Conservation (phyloP, 495 filamentous ascomycete species). For the Penicillium turbatum region DNA sequence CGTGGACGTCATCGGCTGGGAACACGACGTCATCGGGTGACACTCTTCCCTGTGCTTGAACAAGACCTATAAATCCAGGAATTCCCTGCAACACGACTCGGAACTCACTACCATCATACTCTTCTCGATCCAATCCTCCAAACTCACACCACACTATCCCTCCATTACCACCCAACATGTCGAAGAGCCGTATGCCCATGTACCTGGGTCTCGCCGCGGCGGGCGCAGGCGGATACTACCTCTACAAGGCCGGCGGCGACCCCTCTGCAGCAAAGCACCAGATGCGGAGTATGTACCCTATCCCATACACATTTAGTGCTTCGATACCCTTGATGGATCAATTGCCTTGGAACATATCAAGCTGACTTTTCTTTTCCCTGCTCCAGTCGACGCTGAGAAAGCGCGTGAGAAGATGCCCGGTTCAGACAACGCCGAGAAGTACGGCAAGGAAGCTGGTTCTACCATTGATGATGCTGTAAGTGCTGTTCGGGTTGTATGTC, state of each 20-base stretch:
- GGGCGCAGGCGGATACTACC: conserved; percentile 78
- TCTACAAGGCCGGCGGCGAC: conserved; percentile 82
- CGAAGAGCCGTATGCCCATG: conserved; percentile 51
- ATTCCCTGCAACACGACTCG: background rate
- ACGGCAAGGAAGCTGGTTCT: conserved; percentile 48
- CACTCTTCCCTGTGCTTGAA: background rate
- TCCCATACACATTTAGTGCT: background rate
- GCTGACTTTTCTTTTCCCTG: background rate
- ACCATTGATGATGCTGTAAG: conserved; percentile 55
- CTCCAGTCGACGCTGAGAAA: conserved; percentile 56
- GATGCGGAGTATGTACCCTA: conserved; percentile 60
- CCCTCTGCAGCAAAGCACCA: conserved; percentile 77
- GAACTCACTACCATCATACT: background rate
- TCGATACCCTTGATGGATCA: background rate
- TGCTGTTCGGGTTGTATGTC: background rate
- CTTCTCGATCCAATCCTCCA: background rate
- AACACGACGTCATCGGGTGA: conserved; percentile 6
- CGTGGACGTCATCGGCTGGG: background rate
- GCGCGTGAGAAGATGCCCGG: conserved; percentile 59
- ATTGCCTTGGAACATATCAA: conserved; percentile 9
- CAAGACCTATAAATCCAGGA: conserved; percentile 11
- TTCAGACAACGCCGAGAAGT: conserved; percentile 46
- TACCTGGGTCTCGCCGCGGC: conserved; percentile 59
- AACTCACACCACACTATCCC: background rate
- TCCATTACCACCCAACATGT: conserved; percentile 27